These are phyloP conservation scores for Hydrangea macrophylla DNA, from an alignment of 148 eudicot genomes.

Conservation along the genomic window DNA sequence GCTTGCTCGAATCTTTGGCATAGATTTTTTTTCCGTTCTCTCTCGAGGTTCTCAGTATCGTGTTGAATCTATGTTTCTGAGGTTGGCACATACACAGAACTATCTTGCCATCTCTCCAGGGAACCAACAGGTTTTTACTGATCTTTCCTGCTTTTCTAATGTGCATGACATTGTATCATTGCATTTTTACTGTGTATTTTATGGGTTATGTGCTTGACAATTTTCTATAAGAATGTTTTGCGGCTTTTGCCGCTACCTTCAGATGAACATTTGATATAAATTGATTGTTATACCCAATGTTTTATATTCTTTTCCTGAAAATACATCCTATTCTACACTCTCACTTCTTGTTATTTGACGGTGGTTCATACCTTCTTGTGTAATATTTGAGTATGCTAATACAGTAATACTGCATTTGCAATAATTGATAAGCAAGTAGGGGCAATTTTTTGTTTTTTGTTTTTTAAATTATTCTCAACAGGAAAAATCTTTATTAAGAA, in stretches of 20 bases:
- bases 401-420: too few relatives aligned
- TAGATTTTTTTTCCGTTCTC: constrained; percentile 93
- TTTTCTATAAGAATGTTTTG: background rate
- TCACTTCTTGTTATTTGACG: constrained; percentile 6
- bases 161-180: constrained; percentile 3
- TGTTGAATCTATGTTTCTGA: constrained; percentile 92
- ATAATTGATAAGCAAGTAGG: background rate
- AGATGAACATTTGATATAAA: background rate
- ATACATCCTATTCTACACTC: background rate
- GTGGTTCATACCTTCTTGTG: background rate
- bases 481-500: background rate
- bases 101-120: constrained; percentile 93
- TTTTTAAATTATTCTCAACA: background rate
- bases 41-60: constrained; percentile 99
- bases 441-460: background rate
- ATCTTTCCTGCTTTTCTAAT: constrained; percentile 2
- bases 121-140: constrained; percentile 52
- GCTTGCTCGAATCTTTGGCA: constrained; percentile 95
- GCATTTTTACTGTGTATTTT: background rate
- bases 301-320: too few relatives aligned
- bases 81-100: constrained; percentile 87
- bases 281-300: too few relatives aligned
- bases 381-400: background rate
- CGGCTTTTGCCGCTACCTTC: background rate
- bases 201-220: background rate